Evolutionary conservation across 305 asterid species (phyloP).

Genomic region (Fraxinus greggii): DNA sequence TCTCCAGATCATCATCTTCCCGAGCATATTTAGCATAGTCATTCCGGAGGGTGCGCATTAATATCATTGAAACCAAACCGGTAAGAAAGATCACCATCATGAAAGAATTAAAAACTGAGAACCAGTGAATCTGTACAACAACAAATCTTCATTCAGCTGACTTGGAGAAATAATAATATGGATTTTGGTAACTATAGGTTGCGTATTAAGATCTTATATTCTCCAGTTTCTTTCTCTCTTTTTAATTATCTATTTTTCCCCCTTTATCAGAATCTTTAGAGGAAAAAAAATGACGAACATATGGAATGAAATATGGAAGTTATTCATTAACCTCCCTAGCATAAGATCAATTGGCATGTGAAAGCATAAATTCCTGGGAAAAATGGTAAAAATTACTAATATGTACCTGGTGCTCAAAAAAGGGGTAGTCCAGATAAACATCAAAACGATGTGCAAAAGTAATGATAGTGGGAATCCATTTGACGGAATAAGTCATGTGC

Average conservation of each 20-base stretch:
- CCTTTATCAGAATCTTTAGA: slow-evolving; percentile 15
- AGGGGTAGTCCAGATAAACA: slow-evolving; percentile 65
- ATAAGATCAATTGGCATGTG: slow-evolving; percentile 4
- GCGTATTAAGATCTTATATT: background rate
- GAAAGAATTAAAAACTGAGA: slow-evolving; percentile 73
- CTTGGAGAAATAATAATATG: slow-evolving; percentile 9
- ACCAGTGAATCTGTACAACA: slow-evolving; percentile 75
- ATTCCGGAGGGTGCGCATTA: slow-evolving; percentile 65
- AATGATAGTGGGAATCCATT: slow-evolving; percentile 53
- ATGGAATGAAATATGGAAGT: background rate
- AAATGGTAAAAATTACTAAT: background rate
- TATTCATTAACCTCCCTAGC: background rate
- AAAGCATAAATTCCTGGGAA: background rate
- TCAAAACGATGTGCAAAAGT: slow-evolving; percentile 72
- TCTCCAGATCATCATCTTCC: slow-evolving; percentile 62
- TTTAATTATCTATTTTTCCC: background rate
- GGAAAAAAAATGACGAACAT: slow-evolving; percentile 9
- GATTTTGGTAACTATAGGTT: background rate
- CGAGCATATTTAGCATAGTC: slow-evolving; percentile 70
- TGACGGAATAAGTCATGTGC: slow-evolving; percentile 73
- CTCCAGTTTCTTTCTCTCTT: background rate
- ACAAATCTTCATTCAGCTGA: slow-evolving; percentile 19
- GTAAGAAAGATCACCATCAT: slow-evolving; percentile 87
- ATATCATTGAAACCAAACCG: slow-evolving; percentile 73
- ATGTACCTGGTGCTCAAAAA: slow-evolving; percentile 73